Conservation (phyloP, 306 rosid genomes). For the Dalbergia oliveri region DNA sequence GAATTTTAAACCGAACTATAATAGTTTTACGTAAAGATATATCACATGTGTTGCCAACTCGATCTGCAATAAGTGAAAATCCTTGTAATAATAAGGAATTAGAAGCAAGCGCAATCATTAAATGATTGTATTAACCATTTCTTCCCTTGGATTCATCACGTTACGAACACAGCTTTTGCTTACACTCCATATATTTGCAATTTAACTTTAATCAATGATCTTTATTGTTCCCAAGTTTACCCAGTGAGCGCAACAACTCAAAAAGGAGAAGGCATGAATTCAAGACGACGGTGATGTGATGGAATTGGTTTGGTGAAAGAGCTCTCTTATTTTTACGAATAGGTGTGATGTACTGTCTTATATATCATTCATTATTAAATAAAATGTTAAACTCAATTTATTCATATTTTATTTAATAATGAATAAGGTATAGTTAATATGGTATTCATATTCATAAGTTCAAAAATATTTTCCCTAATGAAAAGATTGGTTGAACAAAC, state of each 20-base stretch:
- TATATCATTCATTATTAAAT: no score
- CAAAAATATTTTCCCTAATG: not conserved
- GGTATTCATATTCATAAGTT: no score
- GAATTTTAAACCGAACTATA: no score
- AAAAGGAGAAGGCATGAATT: slow-evolving; percentile 35
- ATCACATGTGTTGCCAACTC: no score
- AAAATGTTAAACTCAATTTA: no score
- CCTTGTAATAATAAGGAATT: not conserved
- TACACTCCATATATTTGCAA: no score
- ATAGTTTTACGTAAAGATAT: no score
- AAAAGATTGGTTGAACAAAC: slow-evolving; percentile 41
- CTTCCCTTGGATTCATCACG: not conserved
- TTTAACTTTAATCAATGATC: not conserved
- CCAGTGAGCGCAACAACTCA: slow-evolving; percentile 3
- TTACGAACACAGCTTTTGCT: not conserved
- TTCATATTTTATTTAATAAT: no score
- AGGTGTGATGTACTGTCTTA: no score
- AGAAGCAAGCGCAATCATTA: not conserved
- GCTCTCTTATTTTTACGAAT: no score
- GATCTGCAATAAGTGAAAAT: not conserved
- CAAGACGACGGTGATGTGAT: slow-evolving; percentile 23
- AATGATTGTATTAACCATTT: not conserved
- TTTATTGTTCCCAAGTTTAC: not conserved
- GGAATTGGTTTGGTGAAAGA: slow-evolving; percentile 1
- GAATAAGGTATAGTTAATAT: no score